A percentile compares a stretch with the other conserved stretches of the same genome.
phyloP scores from a whole-genome alignment of 345 rosid species.

The Mercurialis annua region DNA sequence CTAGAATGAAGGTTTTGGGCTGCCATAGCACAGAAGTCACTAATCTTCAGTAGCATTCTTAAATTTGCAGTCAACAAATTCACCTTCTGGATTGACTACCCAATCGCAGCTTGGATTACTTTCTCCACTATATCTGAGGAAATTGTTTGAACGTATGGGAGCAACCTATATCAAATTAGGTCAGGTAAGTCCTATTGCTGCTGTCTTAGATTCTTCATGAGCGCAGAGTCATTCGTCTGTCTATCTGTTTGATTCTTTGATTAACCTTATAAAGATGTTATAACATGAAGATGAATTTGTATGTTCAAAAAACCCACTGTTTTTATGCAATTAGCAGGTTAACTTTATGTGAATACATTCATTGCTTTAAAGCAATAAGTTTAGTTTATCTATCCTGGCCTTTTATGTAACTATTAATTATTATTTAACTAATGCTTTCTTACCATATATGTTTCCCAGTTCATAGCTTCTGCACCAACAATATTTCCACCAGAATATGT shows the following conservation, averaged over 20 bases:
- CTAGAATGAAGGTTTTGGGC: neutral
- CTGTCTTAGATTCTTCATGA: neutral
- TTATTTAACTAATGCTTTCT: constrained; percentile 15
- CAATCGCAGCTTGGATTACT: constrained; percentile 77
- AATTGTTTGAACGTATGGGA: constrained; percentile 94
- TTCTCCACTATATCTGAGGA: constrained; percentile 86
- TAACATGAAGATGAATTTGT: neutral
- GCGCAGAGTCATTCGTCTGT: neutral
- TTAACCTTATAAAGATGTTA: neutral
- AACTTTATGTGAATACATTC: neutral
- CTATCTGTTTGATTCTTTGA: constrained; percentile 4
- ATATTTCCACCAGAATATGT: constrained; percentile 87
- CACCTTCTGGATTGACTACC: constrained; percentile 57
- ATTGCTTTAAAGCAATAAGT: neutral
- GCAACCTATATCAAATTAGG: constrained; percentile 96
- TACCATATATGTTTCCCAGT: constrained; percentile 43
- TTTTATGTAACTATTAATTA: neutral
- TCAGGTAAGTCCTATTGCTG: constrained; percentile 49
- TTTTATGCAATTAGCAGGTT: neutral
- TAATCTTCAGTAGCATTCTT: neutral
- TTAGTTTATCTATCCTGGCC: neutral
- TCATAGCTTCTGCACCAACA: constrained; percentile 93
- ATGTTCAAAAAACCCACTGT: neutral
- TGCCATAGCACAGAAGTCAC: neutral
- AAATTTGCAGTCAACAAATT: constrained; percentile 52